Conservation (phyloP, 2,329 filamentous ascomycete genomes). For the Fusarium succisae region DNA sequence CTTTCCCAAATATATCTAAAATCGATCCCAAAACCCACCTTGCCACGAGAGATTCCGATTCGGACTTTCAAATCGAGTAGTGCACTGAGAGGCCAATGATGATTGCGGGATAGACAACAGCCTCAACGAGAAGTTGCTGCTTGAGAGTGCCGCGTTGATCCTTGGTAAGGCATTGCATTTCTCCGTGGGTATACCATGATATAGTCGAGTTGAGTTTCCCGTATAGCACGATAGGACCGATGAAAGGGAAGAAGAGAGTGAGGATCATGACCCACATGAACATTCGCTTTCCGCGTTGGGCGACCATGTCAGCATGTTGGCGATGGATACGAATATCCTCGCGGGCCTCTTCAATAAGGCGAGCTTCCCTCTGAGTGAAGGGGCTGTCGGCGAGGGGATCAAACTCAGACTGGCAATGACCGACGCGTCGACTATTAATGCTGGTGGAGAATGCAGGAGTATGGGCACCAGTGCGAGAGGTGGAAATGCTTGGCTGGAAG, state of each 20-base stretch:
- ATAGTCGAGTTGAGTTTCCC: conserved; percentile 57
- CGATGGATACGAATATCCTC: conserved; percentile 45
- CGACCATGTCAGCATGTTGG: conserved; percentile 39
- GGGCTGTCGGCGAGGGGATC: conserved; percentile 26
- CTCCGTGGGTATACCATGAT: conserved; percentile 60
- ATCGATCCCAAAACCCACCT: conserved; percentile 4
- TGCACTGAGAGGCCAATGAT: conserved; percentile 46
- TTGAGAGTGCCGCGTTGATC: conserved; percentile 46
- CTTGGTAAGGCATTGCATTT: conserved; percentile 51
- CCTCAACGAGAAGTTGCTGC: conserved; percentile 51
- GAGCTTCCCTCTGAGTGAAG: conserved; percentile 44
- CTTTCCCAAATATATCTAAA: not conserved
- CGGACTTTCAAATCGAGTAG: conserved; percentile 38
- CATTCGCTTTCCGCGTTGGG: conserved; percentile 47
- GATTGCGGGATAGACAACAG: conserved; percentile 46
- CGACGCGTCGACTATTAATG: conserved; percentile 23
- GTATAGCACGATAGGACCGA: conserved; percentile 55
- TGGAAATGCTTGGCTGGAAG: conserved; percentile 5
- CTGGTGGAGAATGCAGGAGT: conserved; percentile 41
- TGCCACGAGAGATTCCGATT: not conserved
- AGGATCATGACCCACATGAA: conserved; percentile 53
- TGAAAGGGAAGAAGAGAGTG: conserved; percentile 57
- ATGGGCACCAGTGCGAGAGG: conserved; percentile 16
- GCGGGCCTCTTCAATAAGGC: conserved; percentile 46
- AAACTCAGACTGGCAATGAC: conserved; percentile 2